Evolutionary conservation across 2,329 filamentous ascomycete genomes (phyloP), one percentile per base, ranked within the genome.

Genomic region (Dactylellina sp.): DNA sequence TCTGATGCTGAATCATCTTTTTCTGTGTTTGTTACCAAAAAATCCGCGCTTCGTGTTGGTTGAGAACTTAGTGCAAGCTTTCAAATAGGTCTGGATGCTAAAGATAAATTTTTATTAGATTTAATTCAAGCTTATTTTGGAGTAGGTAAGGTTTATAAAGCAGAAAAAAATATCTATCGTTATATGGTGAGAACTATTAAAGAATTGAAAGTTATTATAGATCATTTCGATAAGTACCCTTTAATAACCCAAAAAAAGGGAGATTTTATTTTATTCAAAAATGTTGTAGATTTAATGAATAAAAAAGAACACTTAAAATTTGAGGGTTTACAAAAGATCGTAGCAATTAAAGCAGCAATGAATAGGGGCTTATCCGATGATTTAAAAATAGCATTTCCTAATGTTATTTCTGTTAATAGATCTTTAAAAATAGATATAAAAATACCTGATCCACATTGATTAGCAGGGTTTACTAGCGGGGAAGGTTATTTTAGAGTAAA

Each of bases 191-290:
- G 14, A 62, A 9, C 42, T 49, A 37, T 62, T 37, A 37, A 25
- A 39, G 49, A 53, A 40, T 32, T 53, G 35, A 9, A 22, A 14
- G 24, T 62, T 16, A 62, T 62, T 20, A 50, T 62, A 35, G 20
- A 62, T 49, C 42, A 62, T 39, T 64, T 64, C 37, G 20, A 61
- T 61, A 61, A 50, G 14, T 61, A 61, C 47, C 53, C 53, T 7
- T 59, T 59, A 59, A 28, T 55, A 42, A 59, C 20, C 2, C 35
- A 59, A 59, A 42, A 59, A 59, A 25, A 7, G 5, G 16, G 18
- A 25, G 39, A 59, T 59, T 40, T 16, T 24, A 9, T 16, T 11
- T 42, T 57, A 40, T 57, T 57, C 18, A 57, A 57, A 57, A 20
- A 40, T 44, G 53, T 22, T 42, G 28, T 57, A 6, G 20, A 53